phyloP scores from a whole-genome alignment of 768 basidiomycete genomes.

The Boletus vinaceobasis region DNA sequence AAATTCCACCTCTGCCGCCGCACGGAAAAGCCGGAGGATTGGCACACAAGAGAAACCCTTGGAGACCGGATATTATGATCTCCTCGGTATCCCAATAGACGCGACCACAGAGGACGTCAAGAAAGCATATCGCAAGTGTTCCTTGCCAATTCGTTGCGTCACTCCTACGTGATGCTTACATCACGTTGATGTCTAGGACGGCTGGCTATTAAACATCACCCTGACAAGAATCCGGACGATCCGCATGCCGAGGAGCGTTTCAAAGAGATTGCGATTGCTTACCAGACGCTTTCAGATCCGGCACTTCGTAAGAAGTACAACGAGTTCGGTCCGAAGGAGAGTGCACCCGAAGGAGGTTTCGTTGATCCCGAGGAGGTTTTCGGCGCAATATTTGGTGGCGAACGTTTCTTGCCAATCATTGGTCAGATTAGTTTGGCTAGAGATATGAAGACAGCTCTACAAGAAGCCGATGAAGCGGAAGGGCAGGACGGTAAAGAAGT shows the following conservation, averaged over 20 bases:
- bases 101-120: slow-evolving; percentile 85
- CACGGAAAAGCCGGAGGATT: slow-evolving; percentile 67
- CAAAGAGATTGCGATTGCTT: slow-evolving; percentile 87
- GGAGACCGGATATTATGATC: slow-evolving; percentile 89
- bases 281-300: slow-evolving; percentile 81
- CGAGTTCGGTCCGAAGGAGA: slow-evolving; percentile 85
- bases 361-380: slow-evolving; percentile 84
- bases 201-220: slow-evolving; percentile 87
- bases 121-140: slow-evolving; percentile 74
- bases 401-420: slow-evolving; percentile 81
- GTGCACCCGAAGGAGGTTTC: slow-evolving; percentile 76
- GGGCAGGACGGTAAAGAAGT: slow-evolving; percentile 40
- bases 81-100: slow-evolving; percentile 69
- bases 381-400: slow-evolving; percentile 86
- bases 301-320: slow-evolving; percentile 81
- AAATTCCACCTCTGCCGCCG: slow-evolving; percentile 12
- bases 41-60: slow-evolving; percentile 86
- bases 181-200: slow-evolving; percentile 45
- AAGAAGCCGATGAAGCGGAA: slow-evolving; percentile 77
- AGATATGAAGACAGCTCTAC: slow-evolving; percentile 91
- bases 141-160: background rate
- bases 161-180: background rate
- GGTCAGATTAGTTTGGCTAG: slow-evolving; percentile 83
- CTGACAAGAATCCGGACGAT: slow-evolving; percentile 90
- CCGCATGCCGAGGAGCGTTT: slow-evolving; percentile 84